Evolutionary conservation across 2,329 filamentous ascomycete species (phyloP), one percentile per base, ranked within the genome.

Genomic region (Xylariaceae sp.): DNA sequence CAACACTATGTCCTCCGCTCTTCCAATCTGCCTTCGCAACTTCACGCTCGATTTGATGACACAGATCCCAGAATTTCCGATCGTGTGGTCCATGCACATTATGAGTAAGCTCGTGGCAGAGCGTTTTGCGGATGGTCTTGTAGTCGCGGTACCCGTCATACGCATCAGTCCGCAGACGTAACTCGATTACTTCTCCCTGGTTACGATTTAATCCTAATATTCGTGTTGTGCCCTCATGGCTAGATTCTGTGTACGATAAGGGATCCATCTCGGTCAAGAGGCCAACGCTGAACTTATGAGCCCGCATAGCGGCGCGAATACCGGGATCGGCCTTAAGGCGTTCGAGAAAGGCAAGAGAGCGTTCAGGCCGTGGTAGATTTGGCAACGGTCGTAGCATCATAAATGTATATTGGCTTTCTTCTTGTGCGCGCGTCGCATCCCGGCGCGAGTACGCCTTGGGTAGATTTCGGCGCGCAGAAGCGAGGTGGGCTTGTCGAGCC

Each of bases 231-330:
- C 83, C 82, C 65, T 94, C 88, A 66, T 90, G 87, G 3, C 83
- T 89, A 1, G 77, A 72, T 58, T 81, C 71, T 0, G 92, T 97
- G 72, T 97, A 85, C 61, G 87, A 81, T 0, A 87, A 80, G 0
- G 94, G 94, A 64, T 99, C 89, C 93, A 99, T 97, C 73, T 99
- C 94, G 0, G 92, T 97, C 21, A 99, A 79, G 3, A 97, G 73
- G 0, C 87, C 87, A 1, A 99, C 94, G 16, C 81, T 83, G 76
- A 96, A 97, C 59, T 86, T 83, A 75, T 96, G 92, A 64, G 86
- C 86, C 13, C 82, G 78, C 94, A 99, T 99, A 1, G 85, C 82
- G 1, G 87, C 79, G 59, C 86, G 86, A 73, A 99, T 93, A 6
- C 94, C 94, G 0, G 90, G 86, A 70, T 99, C 94, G 56, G 87